Evolutionary conservation across 2,329 filamentous ascomycete genomes (phyloP), one percentile per base, ranked within the genome.

Genomic region (Sclerotiophoma versabilis): DNA sequence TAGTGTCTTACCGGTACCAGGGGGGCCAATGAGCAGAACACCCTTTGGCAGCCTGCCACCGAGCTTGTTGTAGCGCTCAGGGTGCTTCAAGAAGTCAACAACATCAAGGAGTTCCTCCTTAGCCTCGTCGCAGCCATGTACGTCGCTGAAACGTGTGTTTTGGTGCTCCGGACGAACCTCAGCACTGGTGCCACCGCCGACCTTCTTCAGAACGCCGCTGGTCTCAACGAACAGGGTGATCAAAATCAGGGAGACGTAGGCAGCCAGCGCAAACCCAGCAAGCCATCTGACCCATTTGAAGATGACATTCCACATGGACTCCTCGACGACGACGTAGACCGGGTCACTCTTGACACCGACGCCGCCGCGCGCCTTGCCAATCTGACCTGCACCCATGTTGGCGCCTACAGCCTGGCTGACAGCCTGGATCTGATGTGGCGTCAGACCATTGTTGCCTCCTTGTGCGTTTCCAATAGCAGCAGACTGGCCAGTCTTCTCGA

Each of bases 41-140:
- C 95, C 95, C 78, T 98, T 99, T 49, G 95, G 95, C 48, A 99
- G 85, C 78, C 98, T 97, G 68, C 95, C 95, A 71, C 95, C 95
- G 41, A 99, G 88, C 57, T 91, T 91, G 39, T 90, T 93, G 78
- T 98, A 99, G 70, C 90, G 91, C 10, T 96, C 91, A 0, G 95
- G 96, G 73, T 93, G 93, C 76, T 92, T 90, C 63, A 99, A 79
- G 68, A 99, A 99, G 67, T 99, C 95, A 41, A 99, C 93, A 47
- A 99, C 86, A 76, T 99, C 95, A 76, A 96, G 91, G 4, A 99
- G 84, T 76, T 99, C 95, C 68, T 99, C 96, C 79, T 98, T 99
- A 60, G 95, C 95, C 77, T 99, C 96, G 61, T 98, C 93, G 64
- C 93, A 98, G 46, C 95, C 95, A 72, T 99, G 95, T 6, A 99